Evolutionary conservation across 164 flowering plant genomes (phyloP).

Genomic region (Vitis riparia): DNA sequence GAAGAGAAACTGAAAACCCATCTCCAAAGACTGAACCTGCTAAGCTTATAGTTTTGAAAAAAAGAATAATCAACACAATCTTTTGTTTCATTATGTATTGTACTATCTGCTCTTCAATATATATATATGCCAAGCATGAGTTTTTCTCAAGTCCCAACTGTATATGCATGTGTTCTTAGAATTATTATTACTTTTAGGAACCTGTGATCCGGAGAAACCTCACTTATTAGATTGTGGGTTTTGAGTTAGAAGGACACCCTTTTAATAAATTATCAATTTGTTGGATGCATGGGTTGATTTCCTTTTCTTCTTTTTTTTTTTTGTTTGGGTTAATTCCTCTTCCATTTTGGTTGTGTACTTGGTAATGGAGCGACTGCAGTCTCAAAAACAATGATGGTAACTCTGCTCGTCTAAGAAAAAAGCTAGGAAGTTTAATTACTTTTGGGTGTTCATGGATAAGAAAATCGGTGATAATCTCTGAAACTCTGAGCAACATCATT

Average conservation of each 20-base stretch:
- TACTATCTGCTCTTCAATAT: neutral
- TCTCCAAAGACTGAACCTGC: too few species aligned
- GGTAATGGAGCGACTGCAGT: constrained; percentile 13
- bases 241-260: too few species aligned
- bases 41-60: constrained; percentile 1
- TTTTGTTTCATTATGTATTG: constrained; percentile 2
- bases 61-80: neutral
- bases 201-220: too few species aligned
- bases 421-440: constrained; percentile 6
- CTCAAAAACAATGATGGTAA: constrained; percentile 21
- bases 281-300: neutral
- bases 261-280: too few species aligned
- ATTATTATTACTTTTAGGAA: too few species aligned
- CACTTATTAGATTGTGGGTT: too few species aligned
- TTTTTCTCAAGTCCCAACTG: neutral
- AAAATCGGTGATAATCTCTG: constrained; percentile 18
- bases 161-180: too few species aligned
- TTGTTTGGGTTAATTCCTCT: neutral
- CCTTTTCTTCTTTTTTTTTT: constrained; percentile 1
- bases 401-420: constrained; percentile 11
- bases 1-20: constrained; percentile 16
- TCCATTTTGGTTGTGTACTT: neutral
- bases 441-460: constrained; percentile 13
- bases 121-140: neutral
- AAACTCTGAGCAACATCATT: constrained; percentile 20